Percentiles rank a stretch among this genome's conserved stretches.
These are phyloP conservation scores for Bruguiera hainesii DNA, from an alignment of 441 rosid species.

Conservation along the genomic window DNA sequence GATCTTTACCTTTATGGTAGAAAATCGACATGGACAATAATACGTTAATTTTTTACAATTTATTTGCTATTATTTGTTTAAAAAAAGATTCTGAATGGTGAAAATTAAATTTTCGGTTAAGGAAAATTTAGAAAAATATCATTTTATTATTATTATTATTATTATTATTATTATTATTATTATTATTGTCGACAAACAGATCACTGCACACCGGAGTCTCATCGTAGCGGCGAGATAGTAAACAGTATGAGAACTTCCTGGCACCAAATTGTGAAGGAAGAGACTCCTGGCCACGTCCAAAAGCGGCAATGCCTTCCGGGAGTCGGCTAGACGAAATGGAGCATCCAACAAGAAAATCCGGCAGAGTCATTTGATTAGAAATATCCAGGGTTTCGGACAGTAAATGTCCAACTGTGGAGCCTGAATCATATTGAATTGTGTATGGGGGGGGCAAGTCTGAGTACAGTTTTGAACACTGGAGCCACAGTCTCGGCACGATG, in stretches of 20 bases:
- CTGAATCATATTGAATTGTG: slow-evolving; percentile 62
- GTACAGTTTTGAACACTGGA: slow-evolving; percentile 45
- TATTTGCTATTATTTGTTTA: no score
- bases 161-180: no score
- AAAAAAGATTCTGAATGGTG: no score
- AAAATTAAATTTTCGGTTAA: no score
- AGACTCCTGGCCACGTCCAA: slow-evolving; percentile 64
- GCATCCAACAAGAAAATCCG: slow-evolving; percentile 72
- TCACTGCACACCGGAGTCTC: slow-evolving; percentile 46
- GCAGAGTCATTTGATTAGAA: slow-evolving; percentile 31
- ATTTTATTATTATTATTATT: no score
- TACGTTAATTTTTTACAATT: no score
- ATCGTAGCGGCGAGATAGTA: slow-evolving; percentile 57
- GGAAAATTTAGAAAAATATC: no score
- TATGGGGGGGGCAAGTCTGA: slow-evolving; percentile 61
- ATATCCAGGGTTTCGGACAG: slow-evolving; percentile 51
- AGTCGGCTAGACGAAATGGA: slow-evolving; percentile 57
- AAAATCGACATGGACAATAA: no score
- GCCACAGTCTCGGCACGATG: slow-evolving; percentile 45
- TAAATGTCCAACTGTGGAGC: slow-evolving; percentile 67
- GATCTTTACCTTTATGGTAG: no score
- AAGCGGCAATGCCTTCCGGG: slow-evolving; percentile 86
- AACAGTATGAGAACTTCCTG: slow-evolving; percentile 69
- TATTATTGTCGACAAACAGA: slow-evolving; percentile 16
- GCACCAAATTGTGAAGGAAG: slow-evolving; percentile 65